Conservation (phyloP, 352 stramenopile species). For the Phytophthora fragariae region DNA sequence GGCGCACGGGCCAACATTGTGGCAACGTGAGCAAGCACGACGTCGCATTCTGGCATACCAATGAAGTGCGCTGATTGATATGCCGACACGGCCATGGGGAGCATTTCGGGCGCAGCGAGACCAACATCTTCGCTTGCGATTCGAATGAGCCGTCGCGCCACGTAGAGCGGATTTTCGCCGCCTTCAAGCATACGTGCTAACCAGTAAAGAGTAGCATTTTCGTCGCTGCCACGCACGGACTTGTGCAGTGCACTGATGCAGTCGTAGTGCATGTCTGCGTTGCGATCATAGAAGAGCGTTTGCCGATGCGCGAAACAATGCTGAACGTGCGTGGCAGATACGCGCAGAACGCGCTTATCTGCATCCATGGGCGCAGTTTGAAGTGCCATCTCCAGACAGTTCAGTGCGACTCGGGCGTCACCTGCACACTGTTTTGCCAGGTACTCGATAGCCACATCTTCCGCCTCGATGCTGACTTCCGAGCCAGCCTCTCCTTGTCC, state of each 20-base stretch:
- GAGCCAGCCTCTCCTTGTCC: constrained; percentile 7
- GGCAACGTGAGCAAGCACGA: constrained; percentile 82
- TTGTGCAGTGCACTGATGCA: constrained; percentile 89
- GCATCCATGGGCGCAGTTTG: constrained; percentile 51
- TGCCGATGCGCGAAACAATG: constrained; percentile 77
- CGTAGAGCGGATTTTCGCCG: constrained; percentile 85
- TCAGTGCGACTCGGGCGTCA: constrained; percentile 83
- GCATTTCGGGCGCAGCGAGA: constrained; percentile 68
- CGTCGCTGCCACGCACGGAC: constrained; percentile 83
- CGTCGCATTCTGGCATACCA: constrained; percentile 89
- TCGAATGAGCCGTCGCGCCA: constrained; percentile 82
- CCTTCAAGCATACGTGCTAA: constrained; percentile 88
- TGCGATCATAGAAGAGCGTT: constrained; percentile 86
- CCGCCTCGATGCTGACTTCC: constrained; percentile 45
- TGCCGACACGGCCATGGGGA: constrained; percentile 71
- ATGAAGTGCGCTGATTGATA: constrained; percentile 82
- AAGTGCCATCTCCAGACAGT: constrained; percentile 83
- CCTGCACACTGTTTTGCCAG: constrained; percentile 79
- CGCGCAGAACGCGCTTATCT: constrained; percentile 35
- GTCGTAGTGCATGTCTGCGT: constrained; percentile 89
- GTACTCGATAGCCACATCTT: constrained; percentile 69
- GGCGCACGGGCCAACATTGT: constrained; percentile 81
- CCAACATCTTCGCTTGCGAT: constrained; percentile 90
- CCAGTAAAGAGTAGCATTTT: constrained; percentile 87
- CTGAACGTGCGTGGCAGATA: constrained; percentile 73